Conservation (phyloP, 2,329 filamentous ascomycete species). For the Ascochyta pisi region DNA sequence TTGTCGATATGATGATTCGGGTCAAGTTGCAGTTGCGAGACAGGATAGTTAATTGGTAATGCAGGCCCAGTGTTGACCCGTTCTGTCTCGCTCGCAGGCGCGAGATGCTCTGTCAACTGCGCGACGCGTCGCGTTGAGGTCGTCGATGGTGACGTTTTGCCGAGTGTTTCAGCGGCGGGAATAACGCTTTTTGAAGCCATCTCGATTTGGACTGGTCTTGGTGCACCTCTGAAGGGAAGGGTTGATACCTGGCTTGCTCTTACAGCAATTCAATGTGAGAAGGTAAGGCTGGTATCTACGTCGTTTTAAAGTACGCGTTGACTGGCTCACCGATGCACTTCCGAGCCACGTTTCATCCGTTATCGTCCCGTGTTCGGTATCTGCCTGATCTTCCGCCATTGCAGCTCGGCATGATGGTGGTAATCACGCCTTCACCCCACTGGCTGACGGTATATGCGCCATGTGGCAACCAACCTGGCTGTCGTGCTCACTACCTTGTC, state of each 20-base stretch:
- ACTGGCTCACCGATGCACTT: not conserved
- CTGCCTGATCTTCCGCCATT: conserved; percentile 6
- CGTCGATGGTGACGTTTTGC: conserved; percentile 16
- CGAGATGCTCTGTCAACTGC: conserved; percentile 38
- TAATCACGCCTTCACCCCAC: conserved; percentile 45
- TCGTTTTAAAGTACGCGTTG: conserved; percentile 15
- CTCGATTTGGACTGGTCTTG: conserved; percentile 7
- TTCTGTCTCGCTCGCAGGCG: conserved; percentile 24
- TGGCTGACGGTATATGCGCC: conserved; percentile 36
- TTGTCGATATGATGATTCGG: conserved; percentile 38
- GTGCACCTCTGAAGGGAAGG: not conserved
- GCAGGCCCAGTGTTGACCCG: conserved; percentile 17
- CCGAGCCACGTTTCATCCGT: conserved; percentile 9
- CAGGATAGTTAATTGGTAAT: conserved; percentile 34
- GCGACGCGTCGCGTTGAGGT: conserved; percentile 34
- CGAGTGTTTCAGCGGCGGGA: conserved; percentile 21
- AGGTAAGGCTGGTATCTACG: not conserved
- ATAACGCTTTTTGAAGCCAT: conserved; percentile 29
- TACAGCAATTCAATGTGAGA: not conserved
- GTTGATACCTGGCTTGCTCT: not conserved
- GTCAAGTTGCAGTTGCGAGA: conserved; percentile 38
- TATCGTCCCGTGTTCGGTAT: conserved; percentile 16
- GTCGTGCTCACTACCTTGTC: conserved; percentile 24
- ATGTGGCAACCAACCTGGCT: conserved; percentile 17
- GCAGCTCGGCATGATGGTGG: conserved; percentile 15